A percentile compares a stretch with the other conserved stretches of the same genome.
Evolutionary conservation across 78 protist species (phyloP).

Genomic region (Protostelium mycophagum): DNA sequence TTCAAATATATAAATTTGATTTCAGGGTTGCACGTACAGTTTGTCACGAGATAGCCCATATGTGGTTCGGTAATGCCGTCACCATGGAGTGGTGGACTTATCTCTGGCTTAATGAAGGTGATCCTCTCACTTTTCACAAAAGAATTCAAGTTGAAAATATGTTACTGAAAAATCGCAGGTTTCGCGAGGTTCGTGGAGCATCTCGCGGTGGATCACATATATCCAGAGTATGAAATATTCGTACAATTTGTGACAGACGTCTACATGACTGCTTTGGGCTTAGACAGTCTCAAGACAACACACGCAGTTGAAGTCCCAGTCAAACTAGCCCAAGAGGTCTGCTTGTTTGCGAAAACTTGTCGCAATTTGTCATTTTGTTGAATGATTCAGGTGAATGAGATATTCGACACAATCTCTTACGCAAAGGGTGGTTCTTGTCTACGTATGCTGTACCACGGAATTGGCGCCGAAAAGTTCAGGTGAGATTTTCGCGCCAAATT

Average conservation of each 20-base stretch:
- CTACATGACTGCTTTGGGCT: conserved; percentile 17
- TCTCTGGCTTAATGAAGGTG: conserved; percentile 79
- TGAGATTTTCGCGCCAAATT: no score
- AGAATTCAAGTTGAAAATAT: neutral
- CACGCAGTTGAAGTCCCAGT: conserved; percentile 87
- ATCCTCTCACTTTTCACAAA: neutral
- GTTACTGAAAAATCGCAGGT: no score
- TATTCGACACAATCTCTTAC: conserved; percentile 84
- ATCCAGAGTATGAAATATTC: conserved; percentile 81
- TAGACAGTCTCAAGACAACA: conserved; percentile 61
- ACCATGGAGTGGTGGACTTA: conserved; percentile 94
- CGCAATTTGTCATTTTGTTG: no score
- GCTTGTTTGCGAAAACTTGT: no score
- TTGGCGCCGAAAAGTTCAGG: conserved; percentile 68
- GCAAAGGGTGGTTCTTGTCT: conserved; percentile 66
- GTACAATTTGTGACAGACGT: conserved; percentile 26
- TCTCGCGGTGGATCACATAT: conserved; percentile 54
- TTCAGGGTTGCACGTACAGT: neutral
- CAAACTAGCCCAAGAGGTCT: conserved; percentile 22
- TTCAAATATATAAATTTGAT: neutral
- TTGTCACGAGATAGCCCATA: conserved; percentile 54
- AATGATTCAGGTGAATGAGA: conserved; percentile 50
- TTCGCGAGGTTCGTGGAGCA: conserved; percentile 73
- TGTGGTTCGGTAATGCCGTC: conserved; percentile 92
- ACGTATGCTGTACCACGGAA: conserved; percentile 50